Base-by-base conservation (phyloP, 345 rosid genomes). In the Citrus sp. region DNA sequence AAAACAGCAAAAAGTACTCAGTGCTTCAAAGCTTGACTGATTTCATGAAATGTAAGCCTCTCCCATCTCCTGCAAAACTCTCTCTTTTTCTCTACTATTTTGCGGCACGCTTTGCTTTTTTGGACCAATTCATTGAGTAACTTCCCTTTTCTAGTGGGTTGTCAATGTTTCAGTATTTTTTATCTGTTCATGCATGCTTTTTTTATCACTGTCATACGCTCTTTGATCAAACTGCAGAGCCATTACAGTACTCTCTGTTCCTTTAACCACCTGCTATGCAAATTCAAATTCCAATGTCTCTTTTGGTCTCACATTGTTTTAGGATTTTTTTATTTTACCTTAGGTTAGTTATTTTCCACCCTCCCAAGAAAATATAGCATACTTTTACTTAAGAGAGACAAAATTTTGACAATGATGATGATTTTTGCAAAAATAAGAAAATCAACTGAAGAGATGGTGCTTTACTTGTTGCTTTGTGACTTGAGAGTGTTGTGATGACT, bases 281-380 rank as follows among this genome's bases (percentile, higher is more conserved):
- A 27, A 66, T 70, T 34, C 84, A 65, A 78, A 60, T 62, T 79
- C 72, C 82, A 60, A 76, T 38, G 18, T 72, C 42, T 55, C 77
- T 7, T 24, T 49, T 80, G 74, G 76, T 75, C 71, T 70, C 51
- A 22, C 69, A 21, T 62, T 19, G 65, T 56, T 56, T 78, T 55
- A 37, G 81, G 62, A 73, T 56, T 16, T 76, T 79, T 51, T 14
- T 0, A 51, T 51, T 51, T 51, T 51, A 51, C 56, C 22, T 46
- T 14, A 46, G 51, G 16, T 46, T 46, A 46, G 51, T 46, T 46
- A 46, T 46, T 46, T 46, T 13, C 51, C 18, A 46, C 51, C 51
- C 18, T 12, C 18, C 51, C 51, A 46, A 46, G 51, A 46, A 46
- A 46, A 46, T 46, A 13, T 13, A 46, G 51, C 67, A 16, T n/a